Conservation (phyloP, 2,329 filamentous ascomycete species). For the Parascedosporium putredinis region DNA sequence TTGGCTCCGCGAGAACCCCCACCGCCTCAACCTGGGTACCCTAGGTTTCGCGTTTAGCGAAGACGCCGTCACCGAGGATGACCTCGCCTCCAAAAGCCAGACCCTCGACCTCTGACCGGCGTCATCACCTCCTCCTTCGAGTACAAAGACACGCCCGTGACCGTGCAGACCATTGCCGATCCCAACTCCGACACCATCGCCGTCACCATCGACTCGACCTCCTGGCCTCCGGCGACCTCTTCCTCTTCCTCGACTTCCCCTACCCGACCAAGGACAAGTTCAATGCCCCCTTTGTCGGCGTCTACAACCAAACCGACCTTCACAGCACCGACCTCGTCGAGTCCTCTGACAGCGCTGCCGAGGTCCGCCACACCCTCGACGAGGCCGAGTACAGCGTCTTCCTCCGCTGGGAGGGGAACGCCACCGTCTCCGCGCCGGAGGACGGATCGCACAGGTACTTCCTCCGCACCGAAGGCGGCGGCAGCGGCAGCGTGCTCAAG, state of each 20-base stretch:
- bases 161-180: conserved; percentile 26
- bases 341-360: neutral
- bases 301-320: conserved; percentile 19
- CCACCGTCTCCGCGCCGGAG: neutral
- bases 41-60: conserved; percentile 28
- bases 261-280: conserved; percentile 33
- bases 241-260: conserved; percentile 30
- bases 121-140: conserved; percentile 27
- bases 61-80: conserved; percentile 6
- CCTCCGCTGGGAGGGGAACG: conserved; percentile 14
- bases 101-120: conserved; percentile 26
- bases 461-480: conserved; percentile 10
- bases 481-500: too few species aligned
- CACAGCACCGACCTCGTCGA: neutral
- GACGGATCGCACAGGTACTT: conserved; percentile 21
- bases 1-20: conserved; percentile 41
- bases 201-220: conserved; percentile 26
- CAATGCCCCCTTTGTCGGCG: conserved; percentile 30
- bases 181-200: conserved; percentile 27
- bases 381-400: conserved; percentile 29
- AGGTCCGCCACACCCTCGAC: conserved; percentile 4
- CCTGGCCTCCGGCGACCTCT: conserved; percentile 20
- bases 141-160: conserved; percentile 20
- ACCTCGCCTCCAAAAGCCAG: conserved; percentile 21
- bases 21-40: conserved; percentile 31